Evolutionary conservation across 805 yeast genomes (phyloP), one percentile per base, ranked within the genome.

Genomic region (Candida silvicultrix): DNA sequence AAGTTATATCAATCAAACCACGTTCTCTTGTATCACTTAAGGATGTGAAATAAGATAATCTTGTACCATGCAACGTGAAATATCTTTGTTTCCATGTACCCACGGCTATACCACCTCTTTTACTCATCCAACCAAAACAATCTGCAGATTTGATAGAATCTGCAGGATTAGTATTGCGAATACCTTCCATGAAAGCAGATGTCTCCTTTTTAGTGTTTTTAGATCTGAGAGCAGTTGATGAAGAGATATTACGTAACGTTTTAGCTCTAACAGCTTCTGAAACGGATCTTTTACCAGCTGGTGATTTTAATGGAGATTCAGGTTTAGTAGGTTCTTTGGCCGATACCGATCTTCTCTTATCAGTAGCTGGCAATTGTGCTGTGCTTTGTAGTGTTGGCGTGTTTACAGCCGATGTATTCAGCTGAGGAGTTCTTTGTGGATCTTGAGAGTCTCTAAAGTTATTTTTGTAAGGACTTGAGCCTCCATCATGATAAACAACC

Each of bases 61-160:
- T 73, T 0, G 99, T 94, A 3, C 96, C 96, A 66, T 94, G 96
- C 32, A 94, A 70, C 0, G 92, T 81, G 60, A 90, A 90, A 48
- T 68, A 76, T 43, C 99, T 77, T 46, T 83, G 83, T 57, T 90
- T 85, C 98, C 99, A 94, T 16, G 89, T 79, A n/a, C 90, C 88
- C 57, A 85, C 79, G 4, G 95, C 78, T 48, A 83, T 75, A 48
- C 84, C 86, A 21, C 96, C 96, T 53, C 86, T 82, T 65, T 94
- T 94, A 44, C 89, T 80, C 96, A 94, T 88, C 96, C 97, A 94
- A 2, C 99, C 99, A 42, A 88, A 81, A 56, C 73, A 80, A 45
- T 75, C 85, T 0, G 97, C 88, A 7, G 83, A 69, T 54, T 79
- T 79, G 41, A 85, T 78, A 0, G 98, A 84, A 40, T 87, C 85